Evolutionary conservation across 306 rosid species (phyloP), one percentile per base, ranked within the genome.

Genomic region (Lathyrus oleraceus): DNA sequence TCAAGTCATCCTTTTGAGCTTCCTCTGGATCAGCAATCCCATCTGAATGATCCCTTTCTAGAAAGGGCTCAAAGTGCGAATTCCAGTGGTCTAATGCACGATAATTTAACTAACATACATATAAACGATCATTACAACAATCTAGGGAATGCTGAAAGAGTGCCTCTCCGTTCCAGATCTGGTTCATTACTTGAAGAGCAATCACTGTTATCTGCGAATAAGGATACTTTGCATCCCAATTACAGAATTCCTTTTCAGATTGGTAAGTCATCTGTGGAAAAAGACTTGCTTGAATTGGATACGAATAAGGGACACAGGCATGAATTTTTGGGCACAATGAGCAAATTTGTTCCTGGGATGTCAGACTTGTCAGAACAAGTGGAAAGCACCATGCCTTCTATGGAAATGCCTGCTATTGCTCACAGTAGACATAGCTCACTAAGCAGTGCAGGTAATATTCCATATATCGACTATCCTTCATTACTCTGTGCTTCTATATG

Each of bases 361-460:
- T 74, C 84, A 42, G 86, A 85, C 60, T 53, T 76, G 72, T 71
- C 78, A 4, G 87, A 79, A 45, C 87, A 74, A 81, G 78, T 74
- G 51, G 87, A 85, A 70, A 75, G 60, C 73, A 19, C 76, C 14
- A 47, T 77, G 77, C 74, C 72, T 76, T 27, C 71, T 14, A 62
- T 74, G 82, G 92, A 87, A 61, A 78, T 78, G 65, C 80, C 82
- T 53, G 52, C 64, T 68, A 74, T 76, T 65, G 57, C 83, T 62
- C 87, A 87, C 58, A 81, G 89, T 67, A 85, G 89, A 79, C 87
- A 81, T 57, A 87, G 89, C 76, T 87, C 92, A 36, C 47, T 81
- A 70, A 81, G 92, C 72, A 85, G 89, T 78, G 81, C 87, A 45
- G 92, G 92, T 87, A 85, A 67, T 43, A 8, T 40, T 16, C 36